A percentile compares a stretch with the other conserved stretches of the same genome.
Evolutionary conservation across 2,329 filamentous ascomycete genomes (phyloP).

Genomic region (Phialemoniopsis sp.): DNA sequence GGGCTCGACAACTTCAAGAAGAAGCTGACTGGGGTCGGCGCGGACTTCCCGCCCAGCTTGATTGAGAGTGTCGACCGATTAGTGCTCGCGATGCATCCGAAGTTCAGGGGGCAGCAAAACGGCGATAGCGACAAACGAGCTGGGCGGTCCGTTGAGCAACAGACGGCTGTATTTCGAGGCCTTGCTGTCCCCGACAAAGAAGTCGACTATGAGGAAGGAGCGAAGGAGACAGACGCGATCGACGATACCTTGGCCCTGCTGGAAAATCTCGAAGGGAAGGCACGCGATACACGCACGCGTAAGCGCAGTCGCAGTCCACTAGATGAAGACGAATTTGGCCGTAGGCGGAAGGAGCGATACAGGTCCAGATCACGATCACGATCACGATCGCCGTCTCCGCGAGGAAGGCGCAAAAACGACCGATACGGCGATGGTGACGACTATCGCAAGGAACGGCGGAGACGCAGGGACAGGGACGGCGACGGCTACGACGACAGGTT

Average conservation of each 20-base stretch:
- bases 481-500: slow-evolving; percentile 41
- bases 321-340: slow-evolving; percentile 37
- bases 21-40: slow-evolving; percentile 70
- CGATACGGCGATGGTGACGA: slow-evolving; percentile 30
- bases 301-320: slow-evolving; percentile 52
- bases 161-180: slow-evolving; percentile 85
- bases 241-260: slow-evolving; percentile 91
- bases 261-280: slow-evolving; percentile 76
- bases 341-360: slow-evolving; percentile 45
- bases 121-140: slow-evolving; percentile 35
- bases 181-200: slow-evolving; percentile 81
- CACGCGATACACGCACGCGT: slow-evolving; percentile 31
- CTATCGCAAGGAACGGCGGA: slow-evolving; percentile 36
- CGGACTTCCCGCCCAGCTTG: slow-evolving; percentile 80
- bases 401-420: slow-evolving; percentile 34
- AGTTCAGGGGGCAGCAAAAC: slow-evolving; percentile 61
- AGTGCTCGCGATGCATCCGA: slow-evolving; percentile 85
- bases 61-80: slow-evolving; percentile 89
- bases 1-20: slow-evolving; percentile 69
- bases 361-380: slow-evolving; percentile 34
- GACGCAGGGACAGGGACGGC: slow-evolving; percentile 33
- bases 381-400: slow-evolving; percentile 36
- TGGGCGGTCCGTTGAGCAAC: slow-evolving; percentile 56
- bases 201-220: slow-evolving; percentile 21
- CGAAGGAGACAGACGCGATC: slow-evolving; percentile 55